Conservation (phyloP, 108 stramenopile species). For the Nitzschia sp. region DNA sequence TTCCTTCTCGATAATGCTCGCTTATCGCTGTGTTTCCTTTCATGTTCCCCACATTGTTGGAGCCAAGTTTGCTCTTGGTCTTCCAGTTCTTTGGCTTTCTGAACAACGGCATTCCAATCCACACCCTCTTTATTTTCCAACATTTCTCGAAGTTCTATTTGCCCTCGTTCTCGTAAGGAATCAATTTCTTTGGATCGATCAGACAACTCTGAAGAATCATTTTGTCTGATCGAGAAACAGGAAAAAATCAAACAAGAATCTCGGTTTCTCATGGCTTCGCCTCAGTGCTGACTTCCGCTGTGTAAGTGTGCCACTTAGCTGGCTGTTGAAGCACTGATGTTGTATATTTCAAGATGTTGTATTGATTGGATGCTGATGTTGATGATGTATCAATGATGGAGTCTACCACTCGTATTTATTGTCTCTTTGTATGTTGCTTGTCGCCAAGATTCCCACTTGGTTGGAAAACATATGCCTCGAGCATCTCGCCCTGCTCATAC, state of each 20-base stretch:
- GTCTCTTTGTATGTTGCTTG: no score
- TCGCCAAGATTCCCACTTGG: no score
- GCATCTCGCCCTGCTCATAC: no score
- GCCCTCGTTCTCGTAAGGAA: background rate
- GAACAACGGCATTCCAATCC: conserved; percentile 1
- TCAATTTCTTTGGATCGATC: background rate
- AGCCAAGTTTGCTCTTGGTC: conserved; percentile 6
- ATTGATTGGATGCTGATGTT: no score
- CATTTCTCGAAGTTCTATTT: background rate
- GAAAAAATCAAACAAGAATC: background rate
- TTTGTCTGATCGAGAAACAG: background rate
- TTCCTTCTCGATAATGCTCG: conserved; percentile 5
- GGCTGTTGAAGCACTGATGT: no score
- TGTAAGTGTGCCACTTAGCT: no score
- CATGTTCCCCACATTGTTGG: background rate
- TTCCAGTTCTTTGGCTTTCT: background rate
- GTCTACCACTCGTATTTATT: no score
- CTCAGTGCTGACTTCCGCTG: no score
- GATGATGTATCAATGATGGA: no score
- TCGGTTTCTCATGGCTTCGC: background rate
- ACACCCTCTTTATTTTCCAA: background rate
- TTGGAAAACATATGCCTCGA: no score
- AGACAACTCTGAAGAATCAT: no score
- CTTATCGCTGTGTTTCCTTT: background rate
- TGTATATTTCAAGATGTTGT: no score